Percentiles rank a stretch among this genome's conserved stretches.
Conservation (phyloP, 305 asterid species). For the Fraxinus platypoda region DNA sequence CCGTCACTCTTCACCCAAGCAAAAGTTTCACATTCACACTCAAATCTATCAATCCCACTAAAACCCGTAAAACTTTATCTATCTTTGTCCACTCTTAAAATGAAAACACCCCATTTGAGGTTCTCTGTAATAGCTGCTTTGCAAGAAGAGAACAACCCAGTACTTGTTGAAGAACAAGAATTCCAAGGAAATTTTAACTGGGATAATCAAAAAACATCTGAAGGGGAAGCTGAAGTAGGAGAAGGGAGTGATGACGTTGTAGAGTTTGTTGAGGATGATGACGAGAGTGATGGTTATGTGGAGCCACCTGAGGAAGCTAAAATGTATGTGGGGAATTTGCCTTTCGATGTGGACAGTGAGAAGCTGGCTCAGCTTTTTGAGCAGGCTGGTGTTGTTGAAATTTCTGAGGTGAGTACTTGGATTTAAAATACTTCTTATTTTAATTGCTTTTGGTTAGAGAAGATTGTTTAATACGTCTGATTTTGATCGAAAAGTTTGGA, state of each 20-base stretch:
- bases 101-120: constrained; percentile 26
- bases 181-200: constrained; percentile 29
- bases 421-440: neutral
- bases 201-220: constrained; percentile 23
- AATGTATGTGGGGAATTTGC: constrained; percentile 82
- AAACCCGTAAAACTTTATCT: constrained; percentile 33
- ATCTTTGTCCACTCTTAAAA: constrained; percentile 31
- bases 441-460: neutral
- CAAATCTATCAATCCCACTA: constrained; percentile 16
- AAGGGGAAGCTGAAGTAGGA: constrained; percentile 21
- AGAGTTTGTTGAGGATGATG: constrained; percentile 37
- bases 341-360: constrained; percentile 67
- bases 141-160: constrained; percentile 52
- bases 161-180: constrained; percentile 38
- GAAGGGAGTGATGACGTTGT: constrained; percentile 18
- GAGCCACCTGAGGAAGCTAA: constrained; percentile 82
- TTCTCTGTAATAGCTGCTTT: constrained; percentile 48
- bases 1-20: constrained; percentile 29
- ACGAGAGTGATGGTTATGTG: constrained; percentile 28
- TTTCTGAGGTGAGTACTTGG: constrained; percentile 51
- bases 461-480: constrained; percentile 4
- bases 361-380: constrained; percentile 64
- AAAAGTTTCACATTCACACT: constrained; percentile 21
- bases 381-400: constrained; percentile 81
- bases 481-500: neutral